Evolutionary conservation across 352 stramenopile genomes (phyloP), one percentile per base, ranked within the genome.

Genomic region (Phytophthora meadii): DNA sequence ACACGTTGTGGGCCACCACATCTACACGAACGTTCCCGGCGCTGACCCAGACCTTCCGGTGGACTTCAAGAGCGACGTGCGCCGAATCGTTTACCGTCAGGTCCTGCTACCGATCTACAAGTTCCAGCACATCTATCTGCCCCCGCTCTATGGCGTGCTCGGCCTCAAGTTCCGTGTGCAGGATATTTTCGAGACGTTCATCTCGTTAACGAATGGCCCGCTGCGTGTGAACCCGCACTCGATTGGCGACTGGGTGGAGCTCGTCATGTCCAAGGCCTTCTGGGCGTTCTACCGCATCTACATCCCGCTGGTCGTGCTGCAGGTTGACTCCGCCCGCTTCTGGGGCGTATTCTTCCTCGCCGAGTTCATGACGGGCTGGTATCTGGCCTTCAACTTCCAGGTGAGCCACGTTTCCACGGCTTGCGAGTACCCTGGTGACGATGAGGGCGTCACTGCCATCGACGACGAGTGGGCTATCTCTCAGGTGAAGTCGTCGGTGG

Each of bases 1-100:
- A 77, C 95, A 98, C 81, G 94, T 97, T 5, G 93, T 98, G 60
- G 95, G 92, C 48, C 95, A 98, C 77, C 95, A 98, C 81, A 94
- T 95, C 59, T 98, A 97, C 82, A 98, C 95, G 39, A 98, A 98
- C 76, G 88, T 98, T 11, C 77, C 93, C 10, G 89, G 93, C 24
- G 88, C 90, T 4, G 95, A 98, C 76, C 95, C 95, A 5, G 95
- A 98, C 67, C 79, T 98, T 14, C 95, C 96, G 4, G 88, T 93
- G 49, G 81, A 93, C 76, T 90, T 94, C 48, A 71, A 92, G 60
- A 88, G 84, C 65, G 84, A 96, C 52, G 87, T 98, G 68, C 80
- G 79, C 32, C 88, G 91, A 62, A 89, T 96, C 45, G 77, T 97
- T 17, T 86, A 94, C 63, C 92, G 94, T 24, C 87, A 98, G 60